A percentile compares a stretch with the other conserved stretches of the same genome.
phyloP scores from a whole-genome alignment of 2,329 filamentous ascomycete species.

The Ophiostoma sp. region DNA sequence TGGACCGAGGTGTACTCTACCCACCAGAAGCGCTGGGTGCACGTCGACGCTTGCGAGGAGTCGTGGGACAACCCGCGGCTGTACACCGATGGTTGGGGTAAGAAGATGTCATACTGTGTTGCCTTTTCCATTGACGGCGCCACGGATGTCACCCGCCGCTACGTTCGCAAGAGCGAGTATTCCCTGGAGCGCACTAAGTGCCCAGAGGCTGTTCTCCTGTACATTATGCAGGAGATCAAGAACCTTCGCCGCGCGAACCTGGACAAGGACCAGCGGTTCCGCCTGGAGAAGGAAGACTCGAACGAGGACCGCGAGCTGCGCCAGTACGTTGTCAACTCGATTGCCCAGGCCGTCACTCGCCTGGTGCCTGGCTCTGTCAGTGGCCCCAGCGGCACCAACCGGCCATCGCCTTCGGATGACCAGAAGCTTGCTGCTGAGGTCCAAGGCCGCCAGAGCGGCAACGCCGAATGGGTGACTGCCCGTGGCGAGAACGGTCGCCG shows the following conservation, averaged over 20 bases:
- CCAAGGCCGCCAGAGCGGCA: constrained; percentile 41
- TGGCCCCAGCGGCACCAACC: constrained; percentile 27
- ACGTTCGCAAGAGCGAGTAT: constrained; percentile 66
- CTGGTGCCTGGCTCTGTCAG: constrained; percentile 50
- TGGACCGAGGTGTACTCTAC: constrained; percentile 98
- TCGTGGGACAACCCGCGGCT: constrained; percentile 90
- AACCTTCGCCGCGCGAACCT: constrained; percentile 76
- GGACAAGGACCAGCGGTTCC: constrained; percentile 77
- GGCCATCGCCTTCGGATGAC: constrained; percentile 40
- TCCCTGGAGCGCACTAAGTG: constrained; percentile 71
- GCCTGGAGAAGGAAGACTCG: constrained; percentile 73
- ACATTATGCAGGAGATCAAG: constrained; percentile 89
- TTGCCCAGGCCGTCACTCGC: constrained; percentile 66
- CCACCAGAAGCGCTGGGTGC: constrained; percentile 90
- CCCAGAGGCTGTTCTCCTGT: constrained; percentile 83
- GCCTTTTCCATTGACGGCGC: constrained; percentile 88
- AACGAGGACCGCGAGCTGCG: constrained; percentile 70
- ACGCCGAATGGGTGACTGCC: constrained; percentile 36
- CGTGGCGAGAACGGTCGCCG: constrained; percentile 35
- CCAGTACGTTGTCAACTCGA: constrained; percentile 65
- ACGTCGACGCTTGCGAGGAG: constrained; percentile 91
- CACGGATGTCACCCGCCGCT: constrained; percentile 60
- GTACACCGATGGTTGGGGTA: constrained; percentile 91
- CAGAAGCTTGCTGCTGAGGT: constrained; percentile 58
- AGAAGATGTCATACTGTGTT: constrained; percentile 95